phyloP scores from a whole-genome alignment of 495 filamentous ascomycete genomes.

The Penicillium alfredii region DNA sequence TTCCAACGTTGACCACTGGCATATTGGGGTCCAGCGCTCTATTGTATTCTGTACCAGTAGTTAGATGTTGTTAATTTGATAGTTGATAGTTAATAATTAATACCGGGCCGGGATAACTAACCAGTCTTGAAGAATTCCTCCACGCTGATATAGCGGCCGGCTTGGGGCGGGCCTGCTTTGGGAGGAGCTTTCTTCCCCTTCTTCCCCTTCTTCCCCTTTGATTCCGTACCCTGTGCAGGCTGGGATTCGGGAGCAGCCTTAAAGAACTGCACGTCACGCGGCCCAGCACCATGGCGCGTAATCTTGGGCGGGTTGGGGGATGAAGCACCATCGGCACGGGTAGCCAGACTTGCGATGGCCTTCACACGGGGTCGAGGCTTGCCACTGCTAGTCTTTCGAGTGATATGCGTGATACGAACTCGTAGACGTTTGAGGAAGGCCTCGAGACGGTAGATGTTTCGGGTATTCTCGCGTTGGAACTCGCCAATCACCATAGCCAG shows the following conservation, averaged over 20 bases:
- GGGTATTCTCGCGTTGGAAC: slow-evolving; percentile 5
- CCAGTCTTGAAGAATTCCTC: slow-evolving; percentile 45
- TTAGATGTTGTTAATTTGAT: background rate
- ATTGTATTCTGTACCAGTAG: slow-evolving; percentile 35
- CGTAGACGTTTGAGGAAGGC: slow-evolving; percentile 43
- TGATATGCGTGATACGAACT: slow-evolving; percentile 35
- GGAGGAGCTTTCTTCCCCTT: slow-evolving; percentile 32
- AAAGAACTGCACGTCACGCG: slow-evolving; percentile 44
- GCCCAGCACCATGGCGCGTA: slow-evolving; percentile 29
- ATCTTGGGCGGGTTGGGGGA: slow-evolving; percentile 30
- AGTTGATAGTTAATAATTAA: background rate
- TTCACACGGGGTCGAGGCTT: slow-evolving; percentile 31
- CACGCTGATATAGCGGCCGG: slow-evolving; percentile 44
- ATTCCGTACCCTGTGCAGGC: slow-evolving; percentile 5
- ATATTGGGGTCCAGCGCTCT: slow-evolving; percentile 33
- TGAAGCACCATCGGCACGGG: slow-evolving; percentile 28
- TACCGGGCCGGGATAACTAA: too few relatives aligned
- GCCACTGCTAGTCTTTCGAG: slow-evolving; percentile 32
- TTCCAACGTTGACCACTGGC: slow-evolving; percentile 70
- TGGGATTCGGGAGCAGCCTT: slow-evolving; percentile 19
- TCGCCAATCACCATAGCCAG: slow-evolving; percentile 22
- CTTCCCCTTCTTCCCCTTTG: slow-evolving; percentile 21
- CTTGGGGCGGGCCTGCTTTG: slow-evolving; percentile 26
- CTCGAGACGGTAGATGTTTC: slow-evolving; percentile 24
- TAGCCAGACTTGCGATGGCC: slow-evolving; percentile 44